These are phyloP conservation scores for Ramaria rubella DNA, from an alignment of 768 basidiomycete species.

Conservation along the genomic window DNA sequence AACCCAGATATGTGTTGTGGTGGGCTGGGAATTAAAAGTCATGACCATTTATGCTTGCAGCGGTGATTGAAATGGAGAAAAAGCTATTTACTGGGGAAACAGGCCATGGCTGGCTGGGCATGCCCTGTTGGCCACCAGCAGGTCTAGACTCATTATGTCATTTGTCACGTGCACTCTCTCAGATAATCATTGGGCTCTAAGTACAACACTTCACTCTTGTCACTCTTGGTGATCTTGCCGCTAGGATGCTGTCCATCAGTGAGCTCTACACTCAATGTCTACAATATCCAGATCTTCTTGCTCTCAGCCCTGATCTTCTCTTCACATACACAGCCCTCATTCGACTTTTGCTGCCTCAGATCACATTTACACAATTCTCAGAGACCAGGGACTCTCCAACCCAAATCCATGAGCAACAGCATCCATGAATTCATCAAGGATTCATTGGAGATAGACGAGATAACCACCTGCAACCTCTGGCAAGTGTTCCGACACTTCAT, in stretches of 20 bases:
- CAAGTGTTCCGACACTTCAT: neutral
- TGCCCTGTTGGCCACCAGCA: neutral
- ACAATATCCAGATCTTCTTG: neutral
- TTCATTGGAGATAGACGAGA: neutral
- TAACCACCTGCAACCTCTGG: neutral
- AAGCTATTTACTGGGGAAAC: too few relatives aligned
- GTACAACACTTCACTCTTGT: too few relatives aligned
- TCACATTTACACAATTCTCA: neutral
- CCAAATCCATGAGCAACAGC: neutral
- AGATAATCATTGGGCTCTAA: neutral
- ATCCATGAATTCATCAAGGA: neutral
- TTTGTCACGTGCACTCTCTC: neutral
- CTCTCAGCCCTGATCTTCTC: neutral
- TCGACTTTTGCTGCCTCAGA: neutral
- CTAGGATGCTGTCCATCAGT: too few relatives aligned
- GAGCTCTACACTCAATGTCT: too few relatives aligned
- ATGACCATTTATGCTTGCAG: neutral
- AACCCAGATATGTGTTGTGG: neutral
- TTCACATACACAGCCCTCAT: neutral
- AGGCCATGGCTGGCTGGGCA: too few relatives aligned
- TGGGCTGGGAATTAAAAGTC: neutral
- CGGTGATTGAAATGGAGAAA: conserved; percentile 8
- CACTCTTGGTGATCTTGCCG: too few relatives aligned
- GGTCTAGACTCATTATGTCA: too few relatives aligned
- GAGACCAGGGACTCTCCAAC: neutral